Evolutionary conservation across 805 yeast species (phyloP), one percentile per base, ranked within the genome.

Genomic region (Starmerella floricola): DNA sequence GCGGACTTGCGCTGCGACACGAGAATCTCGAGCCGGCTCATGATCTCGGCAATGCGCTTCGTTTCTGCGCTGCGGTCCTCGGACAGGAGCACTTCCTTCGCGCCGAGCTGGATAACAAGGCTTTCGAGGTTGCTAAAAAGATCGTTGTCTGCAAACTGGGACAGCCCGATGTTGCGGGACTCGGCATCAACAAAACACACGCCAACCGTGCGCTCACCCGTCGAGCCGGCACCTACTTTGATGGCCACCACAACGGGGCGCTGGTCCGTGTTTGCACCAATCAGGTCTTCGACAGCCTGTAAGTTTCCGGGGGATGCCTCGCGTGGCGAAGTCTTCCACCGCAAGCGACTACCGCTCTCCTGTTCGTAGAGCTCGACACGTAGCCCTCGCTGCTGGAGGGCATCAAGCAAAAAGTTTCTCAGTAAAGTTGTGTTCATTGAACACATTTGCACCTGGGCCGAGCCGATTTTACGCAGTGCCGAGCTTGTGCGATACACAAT

Each of bases 231-330:
- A 2, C 35, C 27, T 19, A 65, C 50, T 40, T 69, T 67, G n/a
- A 72, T 51, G 2, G 76, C 74, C 12, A 76, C 69, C 33, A 78
- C 73, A 12, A 78, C 69, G 0, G 79, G 72, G 26, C 67, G 60
- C 31, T 72, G 64, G 26, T 68, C 71, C 15, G 65, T 59, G 10
- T 59, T 40, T 13, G 65, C 63, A 2, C 71, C 64, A 49, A 85
- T 66, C 61, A 84, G 62, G 27, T 80, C 86, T 50, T 83, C 95
- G 36, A 81, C 73, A 33, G 69, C 76, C 45, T 78, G 82, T 38
- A 87, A 63, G 60, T 91, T 87, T 5, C 98, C 98, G 0, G 97
- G 96, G 1, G 94, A 79, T 0, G 95, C 95, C 18, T 36, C 36
- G 33, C 68, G 62, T 66, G 71, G 48, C 64, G 51, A 40, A 72